Evolutionary conservation across 208 protist genomes (phyloP), one percentile per base, ranked within the genome.

Genomic region (Porcisia deanei): DNA sequence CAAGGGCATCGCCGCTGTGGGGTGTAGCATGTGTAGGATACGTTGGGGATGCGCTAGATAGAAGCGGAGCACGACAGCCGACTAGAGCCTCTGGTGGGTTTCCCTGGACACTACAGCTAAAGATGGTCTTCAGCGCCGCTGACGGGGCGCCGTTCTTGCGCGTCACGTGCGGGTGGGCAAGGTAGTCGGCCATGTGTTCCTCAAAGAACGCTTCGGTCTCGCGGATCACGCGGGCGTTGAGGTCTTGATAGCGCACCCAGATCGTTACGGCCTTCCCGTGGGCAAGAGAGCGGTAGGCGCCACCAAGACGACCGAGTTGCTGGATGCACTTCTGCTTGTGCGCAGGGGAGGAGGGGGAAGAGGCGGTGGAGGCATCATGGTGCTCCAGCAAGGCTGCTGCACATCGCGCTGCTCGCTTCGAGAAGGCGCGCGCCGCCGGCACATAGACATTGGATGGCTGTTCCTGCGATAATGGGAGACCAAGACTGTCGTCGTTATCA

Each of bases 221-320:
- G 14, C 22, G 67, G 14, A 88, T 85, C 9, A 80, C 72, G 10
- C 63, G 71, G 14, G 57, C 58, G 68, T 81, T 81, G 7, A 81
- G 39, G 20, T 80, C 72, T 1, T 54, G 47, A 67, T 84, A 78
- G 41, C 77, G 75, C 9, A 82, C 45, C 89, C 89, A 93, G 2
- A 93, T 69, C 0, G 86, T 82, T 30, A 79, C 73, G 8, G 70
- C 6, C 8, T 82, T 49, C 0, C 85, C 85, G 22, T 71, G 78
- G 22, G 68, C 73, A 45, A 82, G 84, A 37, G 82, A 60, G n/a
- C 68, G n/a, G 76, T 91, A 94, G 34, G 84, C 74, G 22, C 90
- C 90, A 45, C 87, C 85, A 55, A 94, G 81, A 37, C 80, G 43
- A 1, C 61, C 57, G 16, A 94, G 75, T 55, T 86, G 79, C n/a